Evolutionary conservation across 2,329 filamentous ascomycete species (phyloP), one percentile per base, ranked within the genome.

Genomic region (Sclerotinia minor): DNA sequence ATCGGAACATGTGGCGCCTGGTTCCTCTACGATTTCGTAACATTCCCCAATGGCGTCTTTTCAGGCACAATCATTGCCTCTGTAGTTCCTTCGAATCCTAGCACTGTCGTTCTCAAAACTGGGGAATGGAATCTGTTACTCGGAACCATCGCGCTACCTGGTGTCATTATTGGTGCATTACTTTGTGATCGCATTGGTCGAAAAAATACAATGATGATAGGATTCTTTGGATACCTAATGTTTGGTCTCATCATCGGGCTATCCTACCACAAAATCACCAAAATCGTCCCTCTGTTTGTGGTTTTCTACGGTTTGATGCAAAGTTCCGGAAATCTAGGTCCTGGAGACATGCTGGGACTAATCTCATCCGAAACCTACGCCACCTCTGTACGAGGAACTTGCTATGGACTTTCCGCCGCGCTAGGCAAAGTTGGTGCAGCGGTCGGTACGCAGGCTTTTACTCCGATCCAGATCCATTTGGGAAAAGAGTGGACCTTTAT

Each of bases 281-380:
- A 80, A n/a, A 81, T 83, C 59, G 74, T 84, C 4, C 82, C 83
- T 0, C 78, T 83, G 5, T 85, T 85, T 71, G 79, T 85, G 15
- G 78, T 84, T 21, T 80, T 84, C 67, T 85, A 84, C 70, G 83
- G 82, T 0, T 74, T 84, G 5, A 81, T 85, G 78, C 81, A 83
- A 69, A 80, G 79, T 32, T 81, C 79, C 1, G 81, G 82, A 0
- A 82, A 84, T 67, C 74, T 84, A 65, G 83, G 83, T 0, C 83
- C 83, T 0, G 83, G 83, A 0, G 81, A 83, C 52, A 84, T 82
- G 75, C 78, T 85, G 5, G 83, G 82, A 0, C 75, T 85, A 3
- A 73, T 84, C 7, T 83, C 81, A 0, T 83, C 81, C 0, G 83
- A 85, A 72, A 79, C 80, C 1, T 85, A 83, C 69, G 80, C 83